phyloP scores from a whole-genome alignment of 139 green algal genomes.

The Chlamydomonas sphaeroides region DNA sequence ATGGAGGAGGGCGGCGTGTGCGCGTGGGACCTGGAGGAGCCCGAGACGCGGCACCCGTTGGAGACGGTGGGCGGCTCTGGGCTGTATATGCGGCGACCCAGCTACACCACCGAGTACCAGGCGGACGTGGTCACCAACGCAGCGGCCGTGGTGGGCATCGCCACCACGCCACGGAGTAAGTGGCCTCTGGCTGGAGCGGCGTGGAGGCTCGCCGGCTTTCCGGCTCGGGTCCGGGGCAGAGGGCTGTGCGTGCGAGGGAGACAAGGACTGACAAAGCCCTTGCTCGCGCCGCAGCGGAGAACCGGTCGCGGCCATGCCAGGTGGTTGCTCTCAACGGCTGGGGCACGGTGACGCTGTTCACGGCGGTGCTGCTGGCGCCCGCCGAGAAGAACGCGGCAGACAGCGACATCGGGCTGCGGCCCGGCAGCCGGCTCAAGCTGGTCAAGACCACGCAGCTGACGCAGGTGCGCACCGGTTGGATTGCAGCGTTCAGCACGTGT shows the following conservation, averaged over 20 bases:
- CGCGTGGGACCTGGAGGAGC: slow-evolving; percentile 66
- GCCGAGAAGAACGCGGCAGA: slow-evolving; percentile 38
- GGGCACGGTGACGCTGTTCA: slow-evolving; percentile 55
- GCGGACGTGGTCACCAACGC: slow-evolving; percentile 37
- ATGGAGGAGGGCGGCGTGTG: slow-evolving; percentile 67
- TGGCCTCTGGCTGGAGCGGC: no score
- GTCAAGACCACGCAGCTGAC: slow-evolving; percentile 37
- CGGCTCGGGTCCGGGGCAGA: no score
- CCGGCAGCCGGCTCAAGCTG: slow-evolving; percentile 59
- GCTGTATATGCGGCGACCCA: slow-evolving; percentile 41
- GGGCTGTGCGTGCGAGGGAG: no score
- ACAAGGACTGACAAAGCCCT: no score
- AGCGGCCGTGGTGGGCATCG: slow-evolving; percentile 37
- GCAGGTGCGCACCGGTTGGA: no score
- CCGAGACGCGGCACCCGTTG: slow-evolving; percentile 42
- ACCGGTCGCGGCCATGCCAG: slow-evolving; percentile 34
- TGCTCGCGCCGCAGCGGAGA: no score
- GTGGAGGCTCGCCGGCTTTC: no score
- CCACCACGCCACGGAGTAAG: slow-evolving; percentile 23
- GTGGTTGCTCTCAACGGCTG: slow-evolving; percentile 50
- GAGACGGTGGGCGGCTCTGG: neutral
- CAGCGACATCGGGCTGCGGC: slow-evolving; percentile 55
- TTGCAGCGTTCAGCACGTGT: no score
- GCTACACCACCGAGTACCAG: slow-evolving; percentile 56
- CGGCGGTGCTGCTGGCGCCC: slow-evolving; percentile 39